Percentiles rank a stretch among this genome's conserved stretches.
phyloP scores from a whole-genome alignment of 1,284 basidiomycete genomes.

The Ganoderma multipileum region DNA sequence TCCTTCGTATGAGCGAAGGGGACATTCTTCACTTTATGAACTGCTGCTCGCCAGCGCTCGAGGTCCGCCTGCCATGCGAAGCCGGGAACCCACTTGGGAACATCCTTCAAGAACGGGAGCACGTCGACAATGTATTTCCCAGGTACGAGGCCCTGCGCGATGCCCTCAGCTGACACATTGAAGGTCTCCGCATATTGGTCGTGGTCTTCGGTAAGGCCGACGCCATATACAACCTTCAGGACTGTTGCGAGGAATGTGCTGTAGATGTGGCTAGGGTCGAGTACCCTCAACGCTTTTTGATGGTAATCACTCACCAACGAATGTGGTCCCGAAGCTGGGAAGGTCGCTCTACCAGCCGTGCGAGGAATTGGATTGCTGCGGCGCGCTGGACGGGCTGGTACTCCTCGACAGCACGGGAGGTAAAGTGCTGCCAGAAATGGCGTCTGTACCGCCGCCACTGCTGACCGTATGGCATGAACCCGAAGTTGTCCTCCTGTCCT shows the following conservation, averaged over 20 bases:
- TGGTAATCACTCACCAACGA: background rate
- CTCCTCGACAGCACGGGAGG: background rate
- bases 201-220: conserved; percentile 3
- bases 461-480: conserved; percentile 7
- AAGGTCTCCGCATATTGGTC: conserved; percentile 3
- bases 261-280: background rate
- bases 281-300: background rate
- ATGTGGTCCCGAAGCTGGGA: conserved; percentile 1
- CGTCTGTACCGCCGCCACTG: conserved; percentile 7
- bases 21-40: conserved; percentile 15
- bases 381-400: background rate
- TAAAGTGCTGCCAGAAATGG: conserved; percentile 18
- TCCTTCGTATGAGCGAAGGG: conserved; percentile 12
- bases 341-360: background rate
- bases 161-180: background rate
- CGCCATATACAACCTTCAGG: conserved; percentile 17
- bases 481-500: background rate
- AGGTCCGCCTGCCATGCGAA: conserved; percentile 6
- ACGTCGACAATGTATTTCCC: conserved; percentile 12
- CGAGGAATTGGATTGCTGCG: background rate
- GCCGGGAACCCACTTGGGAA: conserved; percentile 15
- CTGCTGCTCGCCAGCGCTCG: conserved; percentile 35
- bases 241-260: conserved; percentile 15
- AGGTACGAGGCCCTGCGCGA: conserved; percentile 1
- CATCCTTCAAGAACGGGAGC: conserved; percentile 9